These are phyloP conservation scores for Penstemon barbatus DNA, from an alignment of 257 asterid species.

Conservation along the genomic window DNA sequence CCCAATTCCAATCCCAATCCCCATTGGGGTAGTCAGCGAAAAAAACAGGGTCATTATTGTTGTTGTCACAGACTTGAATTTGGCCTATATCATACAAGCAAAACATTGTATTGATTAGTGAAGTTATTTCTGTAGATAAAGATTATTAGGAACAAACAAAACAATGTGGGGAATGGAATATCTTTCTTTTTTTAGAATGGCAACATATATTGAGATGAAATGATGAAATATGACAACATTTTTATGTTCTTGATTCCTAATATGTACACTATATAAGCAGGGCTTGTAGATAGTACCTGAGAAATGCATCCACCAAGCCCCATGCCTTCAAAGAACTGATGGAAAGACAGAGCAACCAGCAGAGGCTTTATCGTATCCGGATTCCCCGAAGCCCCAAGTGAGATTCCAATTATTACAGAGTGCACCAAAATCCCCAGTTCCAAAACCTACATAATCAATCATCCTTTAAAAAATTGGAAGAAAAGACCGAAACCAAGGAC, in stretches of 20 bases:
- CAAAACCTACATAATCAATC: constrained; percentile 41
- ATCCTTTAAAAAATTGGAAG: constrained; percentile 27
- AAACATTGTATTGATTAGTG: constrained; percentile 4
- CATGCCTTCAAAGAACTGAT: constrained; percentile 69
- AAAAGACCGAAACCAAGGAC: constrained; percentile 33
- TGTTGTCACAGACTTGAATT: constrained; percentile 41
- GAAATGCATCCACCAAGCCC: constrained; percentile 76
- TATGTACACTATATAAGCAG: constrained; percentile 17
- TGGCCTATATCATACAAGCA: constrained; percentile 34
- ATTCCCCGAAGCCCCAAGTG: constrained; percentile 54
- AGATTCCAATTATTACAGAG: constrained; percentile 58
- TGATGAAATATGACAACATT: constrained; percentile 41
- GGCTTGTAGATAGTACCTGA: constrained; percentile 35
- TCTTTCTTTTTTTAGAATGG: constrained; percentile 30
- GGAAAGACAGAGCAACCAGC: constrained; percentile 54
- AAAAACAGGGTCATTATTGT: constrained; percentile 43
- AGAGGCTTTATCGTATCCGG: constrained; percentile 47
- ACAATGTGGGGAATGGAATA: constrained; percentile 32
- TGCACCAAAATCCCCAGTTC: constrained; percentile 66
- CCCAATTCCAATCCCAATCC: constrained; percentile 56
- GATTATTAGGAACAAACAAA: constrained; percentile 8
- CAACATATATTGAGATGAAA: constrained; percentile 19
- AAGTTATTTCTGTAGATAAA: neutral
- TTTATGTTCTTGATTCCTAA: constrained; percentile 30
- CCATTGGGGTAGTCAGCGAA: constrained; percentile 51